These are phyloP conservation scores for Flaveria robusta DNA, from an alignment of 129 eudicot genomes.

Conservation along the genomic window DNA sequence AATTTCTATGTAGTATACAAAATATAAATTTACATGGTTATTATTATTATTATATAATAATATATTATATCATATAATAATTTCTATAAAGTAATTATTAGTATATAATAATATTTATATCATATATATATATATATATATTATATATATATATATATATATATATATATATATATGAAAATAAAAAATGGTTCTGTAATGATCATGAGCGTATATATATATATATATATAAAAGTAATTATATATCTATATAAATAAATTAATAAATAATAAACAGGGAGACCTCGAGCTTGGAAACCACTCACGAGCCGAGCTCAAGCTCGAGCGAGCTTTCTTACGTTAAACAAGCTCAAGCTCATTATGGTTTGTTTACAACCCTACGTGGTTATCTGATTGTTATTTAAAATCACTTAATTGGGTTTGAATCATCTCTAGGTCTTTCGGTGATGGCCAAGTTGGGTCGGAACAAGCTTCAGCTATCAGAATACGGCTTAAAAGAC, in stretches of 20 bases:
- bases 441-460: conserved; percentile 70
- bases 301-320: neutral
- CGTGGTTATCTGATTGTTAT: neutral
- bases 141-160: no score
- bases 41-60: neutral
- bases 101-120: no score
- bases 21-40: neutral
- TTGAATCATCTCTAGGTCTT: conserved; percentile 46
- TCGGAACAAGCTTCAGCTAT: conserved; percentile 50
- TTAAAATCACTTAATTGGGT: neutral
- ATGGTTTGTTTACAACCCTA: neutral
- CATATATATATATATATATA: no score
- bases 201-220: no score
- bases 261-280: neutral
- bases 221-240: no score
- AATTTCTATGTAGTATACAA: neutral
- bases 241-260: no score
- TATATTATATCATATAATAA: no score
- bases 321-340: neutral
- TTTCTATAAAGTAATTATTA: no score
- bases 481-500: conserved; percentile 45
- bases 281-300: no score
- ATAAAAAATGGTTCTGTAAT: no score
- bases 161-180: no score
- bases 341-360: neutral